Percentiles rank a stretch among this genome's conserved stretches.
Conservation (phyloP, 345 rosid species). For the Acer saccharum region DNA sequence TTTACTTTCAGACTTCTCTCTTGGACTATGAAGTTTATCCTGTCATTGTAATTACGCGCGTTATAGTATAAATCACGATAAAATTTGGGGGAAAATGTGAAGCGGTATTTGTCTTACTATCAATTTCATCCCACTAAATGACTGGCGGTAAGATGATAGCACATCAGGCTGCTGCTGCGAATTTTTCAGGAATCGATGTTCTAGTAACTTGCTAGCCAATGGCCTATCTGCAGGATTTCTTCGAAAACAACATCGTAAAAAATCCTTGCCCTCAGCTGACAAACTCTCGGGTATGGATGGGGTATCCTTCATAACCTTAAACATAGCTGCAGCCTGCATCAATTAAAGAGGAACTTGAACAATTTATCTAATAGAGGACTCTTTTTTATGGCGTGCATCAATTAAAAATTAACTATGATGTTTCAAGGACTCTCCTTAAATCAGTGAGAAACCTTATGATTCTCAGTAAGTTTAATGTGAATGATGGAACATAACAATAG, state of each 20-base stretch:
- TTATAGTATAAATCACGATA: neutral
- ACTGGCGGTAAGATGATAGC: slow-evolving; percentile 30
- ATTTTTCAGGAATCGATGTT: slow-evolving; percentile 69
- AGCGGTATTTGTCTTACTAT: slow-evolving; percentile 40
- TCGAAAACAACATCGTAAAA: slow-evolving; percentile 71
- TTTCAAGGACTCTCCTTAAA: neutral
- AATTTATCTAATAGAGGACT: neutral
- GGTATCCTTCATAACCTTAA: slow-evolving; percentile 80
- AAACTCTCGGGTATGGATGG: slow-evolving; percentile 80
- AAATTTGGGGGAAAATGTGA: slow-evolving; percentile 3
- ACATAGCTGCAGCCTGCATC: slow-evolving; percentile 95
- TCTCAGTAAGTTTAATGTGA: neutral
- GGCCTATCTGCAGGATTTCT: slow-evolving; percentile 94
- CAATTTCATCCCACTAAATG: slow-evolving; percentile 45
- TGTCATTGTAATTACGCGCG: slow-evolving; percentile 25
- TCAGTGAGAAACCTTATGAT: neutral
- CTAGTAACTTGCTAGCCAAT: slow-evolving; percentile 68
- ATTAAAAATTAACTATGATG: neutral
- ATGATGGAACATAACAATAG: neutral
- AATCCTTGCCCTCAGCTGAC: slow-evolving; percentile 87
- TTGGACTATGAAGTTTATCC: slow-evolving; percentile 52
- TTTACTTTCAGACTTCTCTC: slow-evolving; percentile 39
- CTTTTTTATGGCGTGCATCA: neutral
- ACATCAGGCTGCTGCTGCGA: slow-evolving; percentile 44
- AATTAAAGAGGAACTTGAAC: slow-evolving; percentile 13